phyloP scores from a whole-genome alignment of 768 basidiomycete genomes.

The Boletus tomentosulus region DNA sequence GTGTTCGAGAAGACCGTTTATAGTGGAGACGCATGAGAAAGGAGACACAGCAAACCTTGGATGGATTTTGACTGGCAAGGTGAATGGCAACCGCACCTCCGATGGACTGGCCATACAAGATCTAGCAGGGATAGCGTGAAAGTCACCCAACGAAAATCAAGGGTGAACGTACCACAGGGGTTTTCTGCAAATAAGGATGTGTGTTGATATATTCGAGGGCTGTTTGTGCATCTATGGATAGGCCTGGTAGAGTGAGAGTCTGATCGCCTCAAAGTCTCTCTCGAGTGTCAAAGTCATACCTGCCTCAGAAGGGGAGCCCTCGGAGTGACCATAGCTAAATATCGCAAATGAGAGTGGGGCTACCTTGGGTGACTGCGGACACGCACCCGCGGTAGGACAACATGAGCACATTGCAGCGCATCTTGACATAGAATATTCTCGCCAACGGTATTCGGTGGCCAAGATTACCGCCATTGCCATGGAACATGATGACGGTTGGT shows the following conservation, averaged over 20 bases:
- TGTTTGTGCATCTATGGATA: slow-evolving; percentile 83
- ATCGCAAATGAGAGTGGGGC: not conserved
- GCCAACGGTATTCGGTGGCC: slow-evolving; percentile 92
- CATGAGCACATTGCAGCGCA: slow-evolving; percentile 94
- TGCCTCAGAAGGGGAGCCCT: slow-evolving; percentile 82
- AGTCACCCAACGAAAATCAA: not conserved
- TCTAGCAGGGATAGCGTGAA: slow-evolving; percentile 33
- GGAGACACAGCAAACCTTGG: slow-evolving; percentile 41
- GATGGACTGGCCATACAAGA: slow-evolving; percentile 82
- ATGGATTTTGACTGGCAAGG: slow-evolving; percentile 73
- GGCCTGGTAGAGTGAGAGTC: slow-evolving; percentile 38
- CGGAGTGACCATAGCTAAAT: slow-evolving; percentile 78
- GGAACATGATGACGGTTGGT: slow-evolving; percentile 91
- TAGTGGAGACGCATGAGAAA: not conserved
- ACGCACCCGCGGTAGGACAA: slow-evolving; percentile 87
- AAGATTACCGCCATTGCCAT: slow-evolving; percentile 83
- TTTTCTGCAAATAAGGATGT: slow-evolving; percentile 59
- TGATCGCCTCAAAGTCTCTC: not conserved
- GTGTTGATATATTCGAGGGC: slow-evolving; percentile 68
- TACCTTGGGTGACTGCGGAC: not conserved
- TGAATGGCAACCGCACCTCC: slow-evolving; percentile 93
- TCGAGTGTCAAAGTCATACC: slow-evolving; percentile 39
- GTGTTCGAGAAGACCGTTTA: not conserved
- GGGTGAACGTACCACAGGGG: slow-evolving; percentile 54
- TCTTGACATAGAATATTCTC: slow-evolving; percentile 70